These are phyloP conservation scores for Mucor ambiguus DNA, from an alignment of 371 early-diverging fungal species.

Conservation along the genomic window DNA sequence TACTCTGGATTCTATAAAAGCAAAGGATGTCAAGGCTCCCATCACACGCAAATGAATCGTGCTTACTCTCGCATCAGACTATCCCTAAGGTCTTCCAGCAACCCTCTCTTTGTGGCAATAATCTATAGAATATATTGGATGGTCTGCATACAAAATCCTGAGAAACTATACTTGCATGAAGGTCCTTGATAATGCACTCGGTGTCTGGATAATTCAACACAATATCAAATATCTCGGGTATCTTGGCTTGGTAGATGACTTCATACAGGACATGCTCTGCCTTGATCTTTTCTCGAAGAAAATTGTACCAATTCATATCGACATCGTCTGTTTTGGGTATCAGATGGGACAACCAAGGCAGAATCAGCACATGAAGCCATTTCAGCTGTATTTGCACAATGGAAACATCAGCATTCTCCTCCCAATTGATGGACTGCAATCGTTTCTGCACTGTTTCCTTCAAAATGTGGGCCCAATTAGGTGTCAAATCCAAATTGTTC, in stretches of 20 bases:
- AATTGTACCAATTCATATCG: constrained; percentile 21
- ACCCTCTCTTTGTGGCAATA: constrained; percentile 18
- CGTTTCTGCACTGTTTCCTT: constrained; percentile 8
- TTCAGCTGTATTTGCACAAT: constrained; percentile 18
- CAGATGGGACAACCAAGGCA: constrained; percentile 27
- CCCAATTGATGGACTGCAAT: constrained; percentile 2
- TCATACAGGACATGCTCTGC: constrained; percentile 28
- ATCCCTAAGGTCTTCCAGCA: constrained; percentile 18
- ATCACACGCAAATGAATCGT: neutral
- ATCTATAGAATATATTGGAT: constrained; percentile 10
- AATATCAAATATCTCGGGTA: constrained; percentile 39
- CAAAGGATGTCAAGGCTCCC: neutral
- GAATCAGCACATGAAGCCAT: constrained; percentile 24
- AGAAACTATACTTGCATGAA: constrained; percentile 23
- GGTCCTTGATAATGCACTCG: constrained; percentile 27
- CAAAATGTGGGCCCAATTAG: constrained; percentile 16
- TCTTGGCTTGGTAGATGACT: constrained; percentile 18
- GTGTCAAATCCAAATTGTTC: constrained; percentile 6
- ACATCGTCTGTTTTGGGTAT: constrained; percentile 11
- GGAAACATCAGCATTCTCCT: constrained; percentile 2
- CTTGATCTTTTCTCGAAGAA: constrained; percentile 20
- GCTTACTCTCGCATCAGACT: constrained; percentile 34
- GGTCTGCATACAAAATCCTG: neutral
- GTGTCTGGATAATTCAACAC: constrained; percentile 40
- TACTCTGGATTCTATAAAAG: constrained; percentile 23